Percentiles rank a stretch among this genome's conserved stretches.
These are phyloP conservation scores for Chlamydomonas eustigma DNA, from an alignment of 139 green algal species.

Conservation along the genomic window DNA sequence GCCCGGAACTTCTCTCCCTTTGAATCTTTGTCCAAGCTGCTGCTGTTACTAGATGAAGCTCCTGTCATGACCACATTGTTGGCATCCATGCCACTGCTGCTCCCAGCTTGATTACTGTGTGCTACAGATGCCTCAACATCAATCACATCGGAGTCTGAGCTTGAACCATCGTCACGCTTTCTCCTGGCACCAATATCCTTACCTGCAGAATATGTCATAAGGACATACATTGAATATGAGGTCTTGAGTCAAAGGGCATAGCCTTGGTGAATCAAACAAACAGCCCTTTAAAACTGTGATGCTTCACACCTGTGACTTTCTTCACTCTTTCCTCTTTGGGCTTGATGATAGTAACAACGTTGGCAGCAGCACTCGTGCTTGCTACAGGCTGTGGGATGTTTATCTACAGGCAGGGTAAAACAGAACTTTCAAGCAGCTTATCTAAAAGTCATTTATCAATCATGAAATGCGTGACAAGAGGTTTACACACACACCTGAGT, in stretches of 20 bases:
- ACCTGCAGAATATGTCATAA: too few species aligned
- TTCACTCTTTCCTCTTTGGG: constrained; percentile 48
- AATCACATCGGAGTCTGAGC: constrained; percentile 16
- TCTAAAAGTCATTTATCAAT: too few species aligned
- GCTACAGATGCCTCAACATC: constrained; percentile 36
- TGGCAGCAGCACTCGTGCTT: neutral
- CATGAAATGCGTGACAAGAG: too few species aligned
- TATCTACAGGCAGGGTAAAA: too few species aligned
- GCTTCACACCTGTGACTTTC: constrained; percentile 38
- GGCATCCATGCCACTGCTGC: neutral
- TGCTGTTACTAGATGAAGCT: neutral
- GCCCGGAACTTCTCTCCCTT: constrained; percentile 71
- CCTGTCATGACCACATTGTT: too few species aligned
- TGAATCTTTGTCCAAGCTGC: neutral
- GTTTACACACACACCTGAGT: too few species aligned
- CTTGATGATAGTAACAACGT: constrained; percentile 31
- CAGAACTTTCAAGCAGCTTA: too few species aligned
- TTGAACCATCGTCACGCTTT: constrained; percentile 14
- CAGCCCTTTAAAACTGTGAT: too few species aligned
- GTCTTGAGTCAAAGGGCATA: neutral
- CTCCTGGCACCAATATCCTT: constrained; percentile 52
- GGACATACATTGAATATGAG: neutral
- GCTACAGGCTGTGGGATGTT: neutral
- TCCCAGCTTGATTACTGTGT: too few species aligned
- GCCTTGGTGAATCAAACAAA: too few species aligned